Evolutionary conservation across 2,329 filamentous ascomycete genomes (phyloP), one percentile per base, ranked within the genome.

Genomic region (Paecilomyces dactylethromorphus): DNA sequence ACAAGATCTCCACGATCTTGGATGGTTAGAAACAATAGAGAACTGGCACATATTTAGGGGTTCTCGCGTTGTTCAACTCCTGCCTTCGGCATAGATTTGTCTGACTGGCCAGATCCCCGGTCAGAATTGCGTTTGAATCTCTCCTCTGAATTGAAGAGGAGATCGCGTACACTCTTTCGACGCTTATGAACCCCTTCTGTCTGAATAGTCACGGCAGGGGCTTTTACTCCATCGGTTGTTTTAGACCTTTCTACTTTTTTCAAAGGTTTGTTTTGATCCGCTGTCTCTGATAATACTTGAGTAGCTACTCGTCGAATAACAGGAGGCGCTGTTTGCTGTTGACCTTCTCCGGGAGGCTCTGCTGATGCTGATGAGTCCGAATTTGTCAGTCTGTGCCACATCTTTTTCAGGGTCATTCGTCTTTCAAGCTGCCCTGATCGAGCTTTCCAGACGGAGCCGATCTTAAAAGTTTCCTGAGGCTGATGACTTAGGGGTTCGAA

Each of bases 401-500:
- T 26, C 13, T 58, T 65, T 26, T 52, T 58, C 24, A 60, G 26
- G 13, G 60, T 58, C 52, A 60, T 55, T 3, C 54, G 57, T 24
- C 52, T 56, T 21, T 56, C 55, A n/a, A 63, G 29, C 12, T 57
- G 57, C 12, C 56, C 58, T 24, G 60, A 56, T 13, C 60, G 55
- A 26, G 57, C 59, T 32, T 56, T 58, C 1, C 59, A 53, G 24
- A 45, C 56, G 10, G 50, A 24, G 11, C 59, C 57, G 33, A 67
- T 53, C 5, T 56, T 55, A 10, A 64, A 60, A 51, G 67, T 53
- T 6, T 62, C 59, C 45, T 64, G 60, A 24, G 67, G 51, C 12
- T 62, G 64, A 22, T 65, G 65, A 54, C 66, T 64, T 1, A 66
- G 63, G 5, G 65, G 65, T 7, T 65, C 55, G 56, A 60, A 68